These are phyloP conservation scores for Gentiana dahurica DNA, from an alignment of 257 asterid species.

Conservation along the genomic window DNA sequence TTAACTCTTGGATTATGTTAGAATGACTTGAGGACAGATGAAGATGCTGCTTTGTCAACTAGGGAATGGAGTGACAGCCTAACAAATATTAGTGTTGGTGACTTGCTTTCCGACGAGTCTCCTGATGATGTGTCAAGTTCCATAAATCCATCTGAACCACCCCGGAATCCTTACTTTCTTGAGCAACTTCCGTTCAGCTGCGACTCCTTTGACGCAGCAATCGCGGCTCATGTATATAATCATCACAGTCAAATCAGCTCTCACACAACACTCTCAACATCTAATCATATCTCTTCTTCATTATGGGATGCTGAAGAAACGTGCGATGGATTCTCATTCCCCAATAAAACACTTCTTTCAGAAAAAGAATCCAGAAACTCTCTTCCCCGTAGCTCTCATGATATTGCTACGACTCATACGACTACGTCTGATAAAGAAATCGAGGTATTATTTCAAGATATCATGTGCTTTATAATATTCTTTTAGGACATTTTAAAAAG, in stretches of 20 bases:
- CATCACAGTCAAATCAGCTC: slow-evolving; percentile 44
- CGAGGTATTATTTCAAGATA: slow-evolving; percentile 37
- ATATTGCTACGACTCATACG: slow-evolving; percentile 27
- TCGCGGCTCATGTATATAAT: slow-evolving; percentile 85
- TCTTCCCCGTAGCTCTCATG: slow-evolving; percentile 21
- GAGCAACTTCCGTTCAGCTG: slow-evolving; percentile 65
- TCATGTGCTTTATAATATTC: background rate
- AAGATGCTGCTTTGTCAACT: slow-evolving; percentile 36
- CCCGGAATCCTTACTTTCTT: slow-evolving; percentile 25
- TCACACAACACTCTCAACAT: slow-evolving; percentile 32
- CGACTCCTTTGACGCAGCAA: slow-evolving; percentile 99
- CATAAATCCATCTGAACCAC: slow-evolving; percentile 24
- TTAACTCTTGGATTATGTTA: slow-evolving; percentile 14
- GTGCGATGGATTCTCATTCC: slow-evolving; percentile 85
- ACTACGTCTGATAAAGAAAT: slow-evolving; percentile 21
- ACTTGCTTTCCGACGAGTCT: slow-evolving; percentile 52
- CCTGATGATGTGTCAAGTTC: slow-evolving; percentile 29
- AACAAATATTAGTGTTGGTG: slow-evolving; percentile 77
- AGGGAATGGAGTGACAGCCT: slow-evolving; percentile 93
- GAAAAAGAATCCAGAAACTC: slow-evolving; percentile 18
- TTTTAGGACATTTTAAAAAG: too few relatives aligned
- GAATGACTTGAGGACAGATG: slow-evolving; percentile 22
- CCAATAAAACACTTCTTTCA: slow-evolving; percentile 28
- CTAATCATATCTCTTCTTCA: slow-evolving; percentile 30
- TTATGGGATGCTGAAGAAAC: slow-evolving; percentile 98